These are phyloP conservation scores for Lolium rigidum DNA, from an alignment of 176 grass and related monocot genomes.

Conservation along the genomic window DNA sequence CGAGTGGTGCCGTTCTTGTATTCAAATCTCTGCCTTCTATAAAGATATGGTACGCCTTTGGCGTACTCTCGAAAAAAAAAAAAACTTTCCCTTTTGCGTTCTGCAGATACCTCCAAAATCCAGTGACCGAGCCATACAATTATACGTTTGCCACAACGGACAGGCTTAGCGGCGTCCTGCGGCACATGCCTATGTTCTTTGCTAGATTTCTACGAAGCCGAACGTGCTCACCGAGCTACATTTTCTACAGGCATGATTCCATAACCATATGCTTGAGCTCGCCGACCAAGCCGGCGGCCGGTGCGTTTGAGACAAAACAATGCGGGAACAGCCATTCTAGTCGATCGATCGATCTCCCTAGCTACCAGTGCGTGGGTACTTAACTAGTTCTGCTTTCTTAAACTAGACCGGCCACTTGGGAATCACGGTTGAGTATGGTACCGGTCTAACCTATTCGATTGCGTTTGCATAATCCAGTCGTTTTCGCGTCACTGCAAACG, in stretches of 20 bases:
- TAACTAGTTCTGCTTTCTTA: neutral
- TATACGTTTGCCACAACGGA: neutral
- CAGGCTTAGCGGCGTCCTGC: neutral
- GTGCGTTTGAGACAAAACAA: slow-evolving; percentile 35
- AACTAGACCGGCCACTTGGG: neutral
- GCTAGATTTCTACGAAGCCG: slow-evolving; percentile 20
- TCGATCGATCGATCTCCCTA: neutral
- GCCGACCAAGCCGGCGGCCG: slow-evolving; percentile 45
- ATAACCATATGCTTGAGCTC: neutral
- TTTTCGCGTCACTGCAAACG: slow-evolving; percentile 27
- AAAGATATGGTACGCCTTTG: too few species aligned
- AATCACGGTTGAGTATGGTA: neutral
- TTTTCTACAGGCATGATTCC: slow-evolving; percentile 9
- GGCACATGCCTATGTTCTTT: slow-evolving; percentile 18
- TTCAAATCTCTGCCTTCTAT: too few species aligned
- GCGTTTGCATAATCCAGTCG: slow-evolving; percentile 23
- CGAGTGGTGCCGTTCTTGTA: too few species aligned
- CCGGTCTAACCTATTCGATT: neutral
- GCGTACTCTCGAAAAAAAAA: too few species aligned
- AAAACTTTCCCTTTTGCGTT: too few species aligned
- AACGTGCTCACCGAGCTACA: slow-evolving; percentile 20
- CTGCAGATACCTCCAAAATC: neutral
- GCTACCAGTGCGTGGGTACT: neutral
- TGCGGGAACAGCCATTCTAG: neutral
- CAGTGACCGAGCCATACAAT: neutral